Evolutionary conservation across 1,284 basidiomycete genomes (phyloP).

Genomic region (Tilletia indica): DNA sequence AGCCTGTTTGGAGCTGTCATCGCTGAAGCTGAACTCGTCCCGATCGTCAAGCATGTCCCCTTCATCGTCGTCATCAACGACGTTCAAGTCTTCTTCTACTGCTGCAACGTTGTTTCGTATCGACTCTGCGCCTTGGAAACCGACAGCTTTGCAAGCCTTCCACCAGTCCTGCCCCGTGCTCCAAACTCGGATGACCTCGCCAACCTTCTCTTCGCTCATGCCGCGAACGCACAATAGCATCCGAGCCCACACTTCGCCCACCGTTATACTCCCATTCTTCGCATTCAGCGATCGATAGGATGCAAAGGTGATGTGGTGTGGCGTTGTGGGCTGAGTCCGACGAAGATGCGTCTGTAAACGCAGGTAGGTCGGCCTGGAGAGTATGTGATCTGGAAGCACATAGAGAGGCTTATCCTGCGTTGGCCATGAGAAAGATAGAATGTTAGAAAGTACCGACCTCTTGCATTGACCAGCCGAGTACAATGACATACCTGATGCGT

Average conservation of each 20-base stretch:
- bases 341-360: constrained; percentile 56
- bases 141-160: constrained; percentile 53
- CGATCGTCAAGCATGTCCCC: neutral
- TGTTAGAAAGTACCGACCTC: neutral
- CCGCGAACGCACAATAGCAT: constrained; percentile 63
- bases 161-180: constrained; percentile 59
- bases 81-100: neutral
- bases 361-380: constrained; percentile 56
- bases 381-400: constrained; percentile 58
- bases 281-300: constrained; percentile 61
- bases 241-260: constrained; percentile 60
- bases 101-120: neutral
- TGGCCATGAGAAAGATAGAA: neutral
- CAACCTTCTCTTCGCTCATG: constrained; percentile 61
- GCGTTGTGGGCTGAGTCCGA: constrained; percentile 38
- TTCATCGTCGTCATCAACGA: neutral
- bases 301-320: constrained; percentile 59
- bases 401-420: constrained; percentile 51
- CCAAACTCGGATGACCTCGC: constrained; percentile 59
- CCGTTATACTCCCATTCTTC: constrained; percentile 59
- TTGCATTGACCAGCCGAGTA: no score
- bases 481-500: constrained; percentile 52
- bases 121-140: constrained; percentile 25
- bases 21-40: constrained; percentile 5
- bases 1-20: neutral